Evolutionary conservation across 1,284 basidiomycete genomes (phyloP), one percentile per base, ranked within the genome.

Genomic region (Tylopilus sp.): DNA sequence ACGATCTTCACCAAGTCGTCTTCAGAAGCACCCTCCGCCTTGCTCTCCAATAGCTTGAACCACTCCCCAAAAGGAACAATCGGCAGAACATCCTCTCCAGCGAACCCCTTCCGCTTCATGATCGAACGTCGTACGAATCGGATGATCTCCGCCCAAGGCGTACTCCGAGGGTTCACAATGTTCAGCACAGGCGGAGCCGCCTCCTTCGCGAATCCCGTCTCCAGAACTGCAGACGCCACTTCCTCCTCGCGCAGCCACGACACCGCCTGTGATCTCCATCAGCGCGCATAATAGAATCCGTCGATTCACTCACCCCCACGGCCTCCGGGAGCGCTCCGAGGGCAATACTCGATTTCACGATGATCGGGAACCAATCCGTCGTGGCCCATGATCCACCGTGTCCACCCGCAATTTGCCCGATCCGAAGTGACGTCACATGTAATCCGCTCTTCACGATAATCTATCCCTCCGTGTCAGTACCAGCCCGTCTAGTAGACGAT

Each of bases 321-420:
- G 55, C 39, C 21, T 57, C 58, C 0, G 71, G 68, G 23, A 74
- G 54, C 12, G 39, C 59, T 3, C 61, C 59, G 2, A 70, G 57
- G 7, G 55, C 55, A 6, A 62, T 34, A 6, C 59, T 63, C 1
- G 66, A 68, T 31, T 61, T 60, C 12, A 70, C 58, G 2, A 68
- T 33, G 18, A 62, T 57, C 11, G 66, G 66, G 30, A 68, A 50
- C 61, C 65, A 68, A 25, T 68, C 67, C 0, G 53, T 59, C 34
- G 51, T 57, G 2, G 60, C 47, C 67, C 67, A 68, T 2, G 57
- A 56, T 16, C 67, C 68, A 15, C 53, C 54, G 1, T 48, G 48
- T 9, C 57, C 57, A 21, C 65, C 68, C 2, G 57, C 49, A 3
- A 69, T 60, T 42, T 69, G 68, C 10, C 66, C 66, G 37, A 67